Conservation (phyloP, 2,329 filamentous ascomycete genomes). For the Phaeosphaeria sp. region DNA sequence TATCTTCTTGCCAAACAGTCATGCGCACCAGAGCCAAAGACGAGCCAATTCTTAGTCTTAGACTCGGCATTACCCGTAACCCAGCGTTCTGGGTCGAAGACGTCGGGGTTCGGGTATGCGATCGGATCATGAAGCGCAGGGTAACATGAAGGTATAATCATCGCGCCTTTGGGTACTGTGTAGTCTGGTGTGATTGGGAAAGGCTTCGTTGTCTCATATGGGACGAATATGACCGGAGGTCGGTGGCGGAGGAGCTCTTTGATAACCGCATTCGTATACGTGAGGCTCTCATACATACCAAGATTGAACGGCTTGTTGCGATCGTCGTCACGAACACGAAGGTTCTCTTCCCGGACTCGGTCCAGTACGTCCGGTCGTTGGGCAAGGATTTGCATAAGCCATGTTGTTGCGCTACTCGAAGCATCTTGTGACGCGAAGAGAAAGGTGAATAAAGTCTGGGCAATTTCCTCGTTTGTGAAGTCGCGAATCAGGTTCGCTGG, state of each 20-base stretch:
- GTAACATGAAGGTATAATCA: conserved; percentile 91
- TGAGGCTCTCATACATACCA: conserved; percentile 84
- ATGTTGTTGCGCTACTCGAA: conserved; percentile 88
- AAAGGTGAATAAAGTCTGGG: conserved; percentile 92
- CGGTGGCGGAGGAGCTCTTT: conserved; percentile 73
- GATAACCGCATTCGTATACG: conserved; percentile 88
- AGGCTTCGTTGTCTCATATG: conserved; percentile 88
- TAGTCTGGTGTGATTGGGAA: conserved; percentile 87
- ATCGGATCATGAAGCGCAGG: conserved; percentile 89
- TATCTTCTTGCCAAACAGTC: conserved; percentile 95
- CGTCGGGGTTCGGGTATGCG: conserved; percentile 85
- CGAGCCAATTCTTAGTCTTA: conserved; percentile 92
- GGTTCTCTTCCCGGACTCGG: conserved; percentile 87
- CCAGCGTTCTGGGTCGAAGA: conserved; percentile 90
- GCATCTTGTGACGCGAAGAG: conserved; percentile 96
- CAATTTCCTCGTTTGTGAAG: conserved; percentile 88
- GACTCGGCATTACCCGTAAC: conserved; percentile 86
- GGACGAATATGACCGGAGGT: conserved; percentile 94
- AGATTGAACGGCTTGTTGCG: conserved; percentile 71
- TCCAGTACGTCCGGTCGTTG: conserved; percentile 88
- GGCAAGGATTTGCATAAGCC: conserved; percentile 91
- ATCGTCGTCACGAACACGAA: conserved; percentile 75
- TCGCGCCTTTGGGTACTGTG: conserved; percentile 88
- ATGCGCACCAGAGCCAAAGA: conserved; percentile 94
- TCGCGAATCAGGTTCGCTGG: conserved; percentile 81